Evolutionary conservation across 2,329 filamentous ascomycete genomes (phyloP), one percentile per base, ranked within the genome.

Genomic region (Botrytis byssoidea): DNA sequence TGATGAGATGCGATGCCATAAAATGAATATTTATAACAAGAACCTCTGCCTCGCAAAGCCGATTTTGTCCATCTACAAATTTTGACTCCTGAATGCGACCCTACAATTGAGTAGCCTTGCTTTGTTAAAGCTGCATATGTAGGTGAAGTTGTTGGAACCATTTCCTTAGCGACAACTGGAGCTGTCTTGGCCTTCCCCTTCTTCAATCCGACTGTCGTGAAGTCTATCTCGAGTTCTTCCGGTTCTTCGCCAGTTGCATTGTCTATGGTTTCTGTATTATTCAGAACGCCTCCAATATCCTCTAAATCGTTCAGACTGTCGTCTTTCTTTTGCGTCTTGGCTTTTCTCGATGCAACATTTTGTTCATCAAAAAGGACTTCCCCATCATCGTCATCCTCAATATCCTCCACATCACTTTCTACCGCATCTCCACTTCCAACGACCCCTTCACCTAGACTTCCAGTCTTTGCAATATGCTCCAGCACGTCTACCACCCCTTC

Each of bases 51-150:
- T 57, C 95, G 93, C 0, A 98, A 90, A 16, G 95, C 95, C 1
- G 95, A 98, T 83, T 99, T 99, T 16, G 96, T 98, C 95, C 95
- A 99, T 46, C 96, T 93, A 81, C 95, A 99, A 79, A 98, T 97
- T 83, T 98, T 98, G 77, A 98, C 95, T 44, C 95, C 95, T 0
- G 94, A 97, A 83, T 98, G 96, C 0, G 93, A 95, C 71, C 96
- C 96, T 55, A 99, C 92, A 74, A 98, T 98, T 1, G 93, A 91
- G 82, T 98, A 98, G 40, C 95, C 95, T 85, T 99, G 95, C 82
- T 98, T 99, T 1, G 95, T 98, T 61, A 98, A 88, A 29, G 95
- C 89, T 20, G 90, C 87, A 80, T 97, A 94, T 0, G 96, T 98
- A 0, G 96, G 95, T 1, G 95, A 97, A 74, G 90, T 90, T 76